Percentiles rank a stretch among this genome's conserved stretches.
These are phyloP conservation scores for Lasiosphaeriaceae sp. DNA, from an alignment of 495 filamentous ascomycete genomes.

Conservation along the genomic window DNA sequence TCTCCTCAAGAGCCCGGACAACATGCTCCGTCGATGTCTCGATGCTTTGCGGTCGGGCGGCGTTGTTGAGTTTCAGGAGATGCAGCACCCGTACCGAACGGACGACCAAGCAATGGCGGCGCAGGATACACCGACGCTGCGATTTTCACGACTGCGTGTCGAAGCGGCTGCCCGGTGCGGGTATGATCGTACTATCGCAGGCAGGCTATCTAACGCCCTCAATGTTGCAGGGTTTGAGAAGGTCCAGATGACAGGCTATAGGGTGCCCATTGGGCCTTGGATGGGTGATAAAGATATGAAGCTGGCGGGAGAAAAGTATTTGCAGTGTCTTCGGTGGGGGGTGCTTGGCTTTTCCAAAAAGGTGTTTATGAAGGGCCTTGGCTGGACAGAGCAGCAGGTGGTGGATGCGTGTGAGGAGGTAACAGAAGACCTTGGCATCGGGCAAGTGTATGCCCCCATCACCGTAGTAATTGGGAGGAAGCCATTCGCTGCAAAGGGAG, in stretches of 20 bases:
- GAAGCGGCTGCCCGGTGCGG: slow-evolving; percentile 18
- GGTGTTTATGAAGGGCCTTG: slow-evolving; percentile 13
- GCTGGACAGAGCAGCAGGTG: slow-evolving; percentile 16
- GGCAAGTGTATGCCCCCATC: neutral
- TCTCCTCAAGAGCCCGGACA: slow-evolving; percentile 52
- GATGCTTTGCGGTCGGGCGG: slow-evolving; percentile 36
- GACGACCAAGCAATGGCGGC: slow-evolving; percentile 25
- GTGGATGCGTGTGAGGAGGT: neutral
- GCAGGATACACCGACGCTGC: slow-evolving; percentile 11
- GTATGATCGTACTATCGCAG: slow-evolving; percentile 19
- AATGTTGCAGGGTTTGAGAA: slow-evolving; percentile 55
- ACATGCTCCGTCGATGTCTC: slow-evolving; percentile 32
- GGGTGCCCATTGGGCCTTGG: slow-evolving; percentile 44
- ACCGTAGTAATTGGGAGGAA: slow-evolving; percentile 2
- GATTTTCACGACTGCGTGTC: slow-evolving; percentile 17
- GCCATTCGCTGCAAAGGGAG: neutral
- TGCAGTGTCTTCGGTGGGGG: slow-evolving; percentile 8
- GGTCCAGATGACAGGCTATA: slow-evolving; percentile 27
- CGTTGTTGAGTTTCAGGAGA: slow-evolving; percentile 26
- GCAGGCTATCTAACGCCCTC: slow-evolving; percentile 53
- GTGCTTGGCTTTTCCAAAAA: slow-evolving; percentile 5
- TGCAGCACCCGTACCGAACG: slow-evolving; percentile 17
- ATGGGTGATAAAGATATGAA: slow-evolving; percentile 31
- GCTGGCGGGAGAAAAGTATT: slow-evolving; percentile 6
- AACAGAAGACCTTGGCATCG: slow-evolving; percentile 1